Conservation (phyloP, 164 flowering plant species). For the Brasenia schreberi region DNA sequence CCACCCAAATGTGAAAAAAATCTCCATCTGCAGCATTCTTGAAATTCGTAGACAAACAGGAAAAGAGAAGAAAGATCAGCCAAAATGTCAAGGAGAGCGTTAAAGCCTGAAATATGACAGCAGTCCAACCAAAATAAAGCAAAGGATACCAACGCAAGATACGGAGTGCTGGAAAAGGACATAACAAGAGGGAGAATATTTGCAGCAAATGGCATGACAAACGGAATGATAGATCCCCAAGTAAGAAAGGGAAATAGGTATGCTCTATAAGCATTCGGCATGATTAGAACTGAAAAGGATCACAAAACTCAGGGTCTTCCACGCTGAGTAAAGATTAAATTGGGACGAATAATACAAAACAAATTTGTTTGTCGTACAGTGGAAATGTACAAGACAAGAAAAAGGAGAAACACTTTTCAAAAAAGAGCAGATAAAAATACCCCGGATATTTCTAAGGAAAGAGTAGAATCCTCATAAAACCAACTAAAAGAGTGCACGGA, state of each 20-base stretch:
- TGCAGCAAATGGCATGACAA: not conserved
- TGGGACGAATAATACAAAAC: not conserved
- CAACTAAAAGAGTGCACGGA: not conserved
- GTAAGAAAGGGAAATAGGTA: not conserved
- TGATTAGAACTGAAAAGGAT: not conserved
- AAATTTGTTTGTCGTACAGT: not conserved
- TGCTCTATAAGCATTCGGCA: not conserved
- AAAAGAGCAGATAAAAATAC: not conserved
- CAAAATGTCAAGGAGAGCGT: not conserved
- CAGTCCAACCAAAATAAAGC: not conserved
- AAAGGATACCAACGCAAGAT: not conserved
- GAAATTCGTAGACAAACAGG: not conserved
- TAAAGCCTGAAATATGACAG: not conserved
- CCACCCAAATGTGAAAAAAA: not conserved
- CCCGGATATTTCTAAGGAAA: not conserved
- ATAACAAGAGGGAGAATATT: not conserved
- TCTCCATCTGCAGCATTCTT: not conserved
- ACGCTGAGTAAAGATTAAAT: not conserved
- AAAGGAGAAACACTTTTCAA: not conserved
- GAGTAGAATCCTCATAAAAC: not conserved
- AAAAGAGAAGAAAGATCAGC: not conserved
- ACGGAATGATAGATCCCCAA: not conserved
- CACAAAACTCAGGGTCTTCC: not conserved
- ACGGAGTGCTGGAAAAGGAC: not conserved
- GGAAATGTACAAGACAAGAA: not conserved